These are phyloP conservation scores for Fusarium pseudoanthophilum DNA, from an alignment of 2,329 filamentous ascomycete genomes.

Conservation along the genomic window DNA sequence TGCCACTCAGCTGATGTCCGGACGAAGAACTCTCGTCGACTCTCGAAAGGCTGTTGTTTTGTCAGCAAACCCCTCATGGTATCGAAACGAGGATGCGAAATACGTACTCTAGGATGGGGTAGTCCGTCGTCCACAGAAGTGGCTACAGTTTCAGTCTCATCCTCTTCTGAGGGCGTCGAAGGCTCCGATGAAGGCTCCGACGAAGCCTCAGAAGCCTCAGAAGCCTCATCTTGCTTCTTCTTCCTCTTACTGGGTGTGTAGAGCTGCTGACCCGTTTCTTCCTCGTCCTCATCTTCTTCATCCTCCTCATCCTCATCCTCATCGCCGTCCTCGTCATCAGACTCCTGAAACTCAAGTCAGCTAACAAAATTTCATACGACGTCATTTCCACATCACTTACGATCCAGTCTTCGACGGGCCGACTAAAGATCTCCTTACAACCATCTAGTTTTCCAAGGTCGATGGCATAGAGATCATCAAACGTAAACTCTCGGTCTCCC, in stretches of 20 bases:
- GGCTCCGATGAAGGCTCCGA: constrained; percentile 46
- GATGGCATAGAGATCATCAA: constrained; percentile 93
- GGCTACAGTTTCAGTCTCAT: constrained; percentile 59
- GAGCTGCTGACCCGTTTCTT: constrained; percentile 59
- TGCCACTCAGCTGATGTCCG: constrained; percentile 93
- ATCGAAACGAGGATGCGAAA: background rate
- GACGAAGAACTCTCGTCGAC: constrained; percentile 89
- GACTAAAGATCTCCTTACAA: constrained; percentile 88
- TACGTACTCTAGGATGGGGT: constrained; percentile 71
- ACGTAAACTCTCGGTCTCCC: constrained; percentile 92
- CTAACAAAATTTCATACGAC: background rate
- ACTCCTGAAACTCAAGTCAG: constrained; percentile 57
- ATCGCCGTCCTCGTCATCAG: constrained; percentile 69
- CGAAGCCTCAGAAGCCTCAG: constrained; percentile 54
- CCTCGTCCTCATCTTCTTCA: constrained; percentile 64
- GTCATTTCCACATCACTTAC: constrained; percentile 55
- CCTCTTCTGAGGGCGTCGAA: constrained; percentile 51
- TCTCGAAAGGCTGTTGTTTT: constrained; percentile 81
- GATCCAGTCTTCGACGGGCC: constrained; percentile 85
- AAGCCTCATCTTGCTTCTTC: constrained; percentile 61
- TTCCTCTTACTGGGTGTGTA: constrained; percentile 66
- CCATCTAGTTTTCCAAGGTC: constrained; percentile 96
- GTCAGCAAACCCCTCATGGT: background rate
- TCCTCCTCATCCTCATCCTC: constrained; percentile 68
- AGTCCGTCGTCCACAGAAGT: constrained; percentile 76